phyloP scores from a whole-genome alignment of 768 basidiomycete genomes.

The Lactarius psammicola region DNA sequence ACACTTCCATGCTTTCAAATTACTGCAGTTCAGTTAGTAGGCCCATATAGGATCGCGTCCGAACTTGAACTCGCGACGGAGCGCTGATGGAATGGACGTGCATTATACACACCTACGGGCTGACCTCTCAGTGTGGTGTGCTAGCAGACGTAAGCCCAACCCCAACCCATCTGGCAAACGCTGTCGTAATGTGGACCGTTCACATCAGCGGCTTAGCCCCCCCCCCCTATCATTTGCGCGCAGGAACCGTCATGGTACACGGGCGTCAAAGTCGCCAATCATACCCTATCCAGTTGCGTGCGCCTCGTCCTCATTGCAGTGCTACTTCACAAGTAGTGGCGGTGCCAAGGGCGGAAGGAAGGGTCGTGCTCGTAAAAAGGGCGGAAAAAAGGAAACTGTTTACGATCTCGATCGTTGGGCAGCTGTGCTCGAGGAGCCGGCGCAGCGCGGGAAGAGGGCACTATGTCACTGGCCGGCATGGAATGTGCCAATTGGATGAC shows the following conservation, averaged over 20 bases:
- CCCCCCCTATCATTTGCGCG: background rate
- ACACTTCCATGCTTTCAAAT: background rate
- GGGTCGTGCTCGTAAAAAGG: background rate
- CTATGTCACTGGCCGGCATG: background rate
- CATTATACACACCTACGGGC: too few relatives aligned
- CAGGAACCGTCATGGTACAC: background rate
- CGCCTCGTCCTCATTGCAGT: slow-evolving; percentile 15
- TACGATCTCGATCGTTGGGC: background rate
- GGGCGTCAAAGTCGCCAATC: background rate
- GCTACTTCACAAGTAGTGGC: slow-evolving; percentile 6
- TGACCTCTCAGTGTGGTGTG: too few relatives aligned
- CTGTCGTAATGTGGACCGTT: background rate
- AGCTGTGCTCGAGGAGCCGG: slow-evolving; percentile 11
- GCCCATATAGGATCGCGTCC: background rate
- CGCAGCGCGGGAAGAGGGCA: background rate
- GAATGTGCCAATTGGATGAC: background rate
- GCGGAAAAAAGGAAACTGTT: background rate
- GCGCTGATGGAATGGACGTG: too few relatives aligned
- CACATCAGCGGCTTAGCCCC: background rate
- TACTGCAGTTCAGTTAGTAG: background rate
- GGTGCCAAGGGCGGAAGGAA: slow-evolving; percentile 14
- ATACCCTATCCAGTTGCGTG: slow-evolving; percentile 6
- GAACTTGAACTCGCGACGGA: too few relatives aligned
- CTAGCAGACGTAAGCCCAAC: too few relatives aligned
- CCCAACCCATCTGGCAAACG: background rate